These are phyloP conservation scores for Apophysomyces elegans DNA, from an alignment of 371 early-diverging fungal genomes.

Conservation along the genomic window DNA sequence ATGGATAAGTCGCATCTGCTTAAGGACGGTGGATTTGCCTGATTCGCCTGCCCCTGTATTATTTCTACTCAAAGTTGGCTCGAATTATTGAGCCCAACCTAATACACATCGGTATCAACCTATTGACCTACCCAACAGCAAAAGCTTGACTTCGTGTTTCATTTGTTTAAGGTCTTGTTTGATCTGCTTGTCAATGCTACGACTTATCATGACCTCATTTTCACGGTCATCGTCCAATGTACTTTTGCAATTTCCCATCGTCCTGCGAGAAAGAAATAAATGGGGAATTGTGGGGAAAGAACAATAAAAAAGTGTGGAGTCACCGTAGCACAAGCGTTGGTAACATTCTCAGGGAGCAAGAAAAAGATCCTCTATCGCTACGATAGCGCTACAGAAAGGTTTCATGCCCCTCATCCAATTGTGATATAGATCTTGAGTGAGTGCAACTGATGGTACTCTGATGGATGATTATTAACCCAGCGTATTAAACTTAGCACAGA, in stretches of 20 bases:
- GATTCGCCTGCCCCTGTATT: constrained; percentile 89
- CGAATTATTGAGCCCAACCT: neutral
- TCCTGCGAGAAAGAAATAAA: no score
- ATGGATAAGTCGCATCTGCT: constrained; percentile 94
- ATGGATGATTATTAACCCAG: no score
- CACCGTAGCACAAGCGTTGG: no score
- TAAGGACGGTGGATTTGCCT: constrained; percentile 91
- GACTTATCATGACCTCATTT: constrained; percentile 40
- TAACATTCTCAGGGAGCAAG: no score
- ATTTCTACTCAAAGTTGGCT: neutral
- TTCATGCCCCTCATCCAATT: no score
- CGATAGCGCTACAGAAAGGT: no score
- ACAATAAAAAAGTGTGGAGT: no score
- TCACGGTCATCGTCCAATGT: constrained; percentile 12
- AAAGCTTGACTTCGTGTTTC: constrained; percentile 80
- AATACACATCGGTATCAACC: neutral
- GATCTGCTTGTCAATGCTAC: constrained; percentile 73
- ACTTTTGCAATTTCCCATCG: constrained; percentile 17
- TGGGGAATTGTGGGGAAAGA: no score
- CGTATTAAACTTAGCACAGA: no score
- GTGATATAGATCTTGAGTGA: no score
- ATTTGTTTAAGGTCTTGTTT: constrained; percentile 64
- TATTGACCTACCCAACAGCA: constrained; percentile 68
- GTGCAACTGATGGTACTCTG: no score
- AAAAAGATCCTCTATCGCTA: no score